Base-by-base conservation (phyloP, 2,329 filamentous ascomycete genomes). In the Botryotinia globosa region DNA sequence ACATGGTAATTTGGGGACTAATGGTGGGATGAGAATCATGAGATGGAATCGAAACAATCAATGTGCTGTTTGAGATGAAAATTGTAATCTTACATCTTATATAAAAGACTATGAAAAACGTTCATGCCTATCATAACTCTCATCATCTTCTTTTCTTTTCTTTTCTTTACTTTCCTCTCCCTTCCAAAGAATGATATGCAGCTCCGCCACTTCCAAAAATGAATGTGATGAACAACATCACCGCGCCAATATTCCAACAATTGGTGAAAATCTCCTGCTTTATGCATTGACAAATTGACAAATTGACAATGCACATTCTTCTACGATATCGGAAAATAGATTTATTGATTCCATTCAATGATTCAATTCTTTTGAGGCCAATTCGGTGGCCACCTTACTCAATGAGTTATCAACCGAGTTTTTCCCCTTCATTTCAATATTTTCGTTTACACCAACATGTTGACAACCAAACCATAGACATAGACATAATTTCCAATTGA, bases 141-240 rank as follows among this genome's bases (percentile, higher is more conserved):
- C 25, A 54, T 54, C 48, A 7, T 16, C 16, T 51, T 51, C 48
- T 51, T 54, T 54, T 14, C n/a, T 29, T 56, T 56, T 18, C 25
- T 29, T 54, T 25, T 18, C 25, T 29, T 54, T 22, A 4, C 25
- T 54, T 54, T 54, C 48, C 48, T n/a, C 48, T 54, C 48, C 48
- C n/a, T 25, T 16, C 42, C 1, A 16, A 29, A 62, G 59, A 62
- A 42, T 62, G 37, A 29, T n/a, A 20, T 63, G 61, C 64, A 54
- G 32, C 64, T 66, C 44, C n/a, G 63, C 63, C 63, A 54, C 64
- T 66, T 22, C 42, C 39, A 22, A 44, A 64, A 22, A 42, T n/a
- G 58, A 42, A 63, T 63, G 44, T 37, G 42, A 65, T 18, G 29
- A 65, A 37, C 34, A 12, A 45, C 51, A 29, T 29, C 51, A 16